phyloP scores from a whole-genome alignment of 768 basidiomycete genomes.

The Boletus bicolor region DNA sequence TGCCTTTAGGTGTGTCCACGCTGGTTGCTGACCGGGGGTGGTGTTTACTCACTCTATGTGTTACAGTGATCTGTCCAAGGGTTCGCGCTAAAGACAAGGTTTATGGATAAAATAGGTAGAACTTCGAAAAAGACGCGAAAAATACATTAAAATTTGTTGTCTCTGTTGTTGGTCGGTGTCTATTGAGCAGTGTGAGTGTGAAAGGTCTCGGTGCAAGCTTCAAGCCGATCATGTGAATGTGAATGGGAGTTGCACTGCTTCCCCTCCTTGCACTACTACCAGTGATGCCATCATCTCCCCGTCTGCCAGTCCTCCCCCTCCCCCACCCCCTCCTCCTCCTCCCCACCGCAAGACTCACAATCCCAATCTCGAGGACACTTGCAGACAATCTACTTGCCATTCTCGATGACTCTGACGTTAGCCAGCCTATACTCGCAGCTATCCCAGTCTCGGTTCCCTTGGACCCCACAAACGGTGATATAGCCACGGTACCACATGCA shows the following conservation, averaged over 20 bases:
- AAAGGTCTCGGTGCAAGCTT: not conserved
- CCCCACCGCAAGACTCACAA: conserved; percentile 65
- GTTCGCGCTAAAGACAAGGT: conserved; percentile 20
- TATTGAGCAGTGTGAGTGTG: not conserved
- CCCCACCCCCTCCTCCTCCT: conserved; percentile 71
- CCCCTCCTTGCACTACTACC: not conserved
- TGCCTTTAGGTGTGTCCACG: conserved; percentile 65
- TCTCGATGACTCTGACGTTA: conserved; percentile 62
- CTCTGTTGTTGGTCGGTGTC: not conserved
- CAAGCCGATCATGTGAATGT: not conserved
- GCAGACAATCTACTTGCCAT: conserved; percentile 66
- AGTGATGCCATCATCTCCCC: conserved; percentile 30
- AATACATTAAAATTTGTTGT: conserved; percentile 34
- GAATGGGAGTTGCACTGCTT: not conserved
- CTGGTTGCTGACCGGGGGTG: not conserved
- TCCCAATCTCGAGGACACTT: conserved; percentile 59
- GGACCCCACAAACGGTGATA: conserved; percentile 15
- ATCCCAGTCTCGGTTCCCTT: conserved; percentile 45
- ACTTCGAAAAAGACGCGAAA: conserved; percentile 64
- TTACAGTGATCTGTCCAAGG: conserved; percentile 45
- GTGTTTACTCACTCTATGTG: not conserved
- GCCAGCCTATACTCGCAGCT: conserved; percentile 65
- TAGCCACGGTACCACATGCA: not conserved
- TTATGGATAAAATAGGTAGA: conserved; percentile 57
- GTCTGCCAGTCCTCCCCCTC: conserved; percentile 67